Evolutionary conservation across 768 basidiomycete genomes (phyloP).

Genomic region (Auriscalpium vulgare): DNA sequence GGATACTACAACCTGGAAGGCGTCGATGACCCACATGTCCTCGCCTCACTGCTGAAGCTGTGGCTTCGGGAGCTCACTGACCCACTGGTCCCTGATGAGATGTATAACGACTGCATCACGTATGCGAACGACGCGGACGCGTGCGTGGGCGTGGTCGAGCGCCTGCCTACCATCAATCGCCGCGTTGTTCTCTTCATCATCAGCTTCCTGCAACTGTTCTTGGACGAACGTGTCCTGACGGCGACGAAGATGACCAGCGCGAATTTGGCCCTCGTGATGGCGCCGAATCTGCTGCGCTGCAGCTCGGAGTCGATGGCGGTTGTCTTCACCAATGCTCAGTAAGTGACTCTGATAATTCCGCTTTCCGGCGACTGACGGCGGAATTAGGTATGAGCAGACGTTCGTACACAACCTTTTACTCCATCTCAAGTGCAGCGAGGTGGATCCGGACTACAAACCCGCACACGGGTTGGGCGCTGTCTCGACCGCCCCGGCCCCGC

Average conservation of each 20-base stretch:
- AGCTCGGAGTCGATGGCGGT: slow-evolving; percentile 81
- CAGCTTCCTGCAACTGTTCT: slow-evolving; percentile 86
- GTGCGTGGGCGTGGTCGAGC: slow-evolving; percentile 66
- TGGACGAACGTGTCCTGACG: slow-evolving; percentile 64
- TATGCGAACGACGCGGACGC: slow-evolving; percentile 57
- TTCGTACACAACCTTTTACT: slow-evolving; percentile 82
- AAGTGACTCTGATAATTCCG: slow-evolving; percentile 26
- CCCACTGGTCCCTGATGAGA: slow-evolving; percentile 83
- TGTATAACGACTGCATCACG: slow-evolving; percentile 86
- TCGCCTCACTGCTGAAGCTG: slow-evolving; percentile 84
- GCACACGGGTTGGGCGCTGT: slow-evolving; percentile 70
- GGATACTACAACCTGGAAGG: slow-evolving; percentile 88
- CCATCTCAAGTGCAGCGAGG: slow-evolving; percentile 64
- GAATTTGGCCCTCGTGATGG: slow-evolving; percentile 86
- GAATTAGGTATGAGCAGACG: slow-evolving; percentile 69
- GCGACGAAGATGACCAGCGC: slow-evolving; percentile 86
- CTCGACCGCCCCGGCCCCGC: slow-evolving; percentile 36
- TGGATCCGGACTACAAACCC: slow-evolving; percentile 76
- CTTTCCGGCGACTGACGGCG: neutral
- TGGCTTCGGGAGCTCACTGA: slow-evolving; percentile 91
- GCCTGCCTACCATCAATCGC: slow-evolving; percentile 79
- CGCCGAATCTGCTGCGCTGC: slow-evolving; percentile 83
- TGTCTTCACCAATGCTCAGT: slow-evolving; percentile 91
- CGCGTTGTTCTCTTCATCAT: slow-evolving; percentile 82
- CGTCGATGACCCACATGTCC: slow-evolving; percentile 85